Base-by-base conservation (phyloP, 2,329 filamentous ascomycete genomes). In the Neopestalotiopsis sp. region DNA sequence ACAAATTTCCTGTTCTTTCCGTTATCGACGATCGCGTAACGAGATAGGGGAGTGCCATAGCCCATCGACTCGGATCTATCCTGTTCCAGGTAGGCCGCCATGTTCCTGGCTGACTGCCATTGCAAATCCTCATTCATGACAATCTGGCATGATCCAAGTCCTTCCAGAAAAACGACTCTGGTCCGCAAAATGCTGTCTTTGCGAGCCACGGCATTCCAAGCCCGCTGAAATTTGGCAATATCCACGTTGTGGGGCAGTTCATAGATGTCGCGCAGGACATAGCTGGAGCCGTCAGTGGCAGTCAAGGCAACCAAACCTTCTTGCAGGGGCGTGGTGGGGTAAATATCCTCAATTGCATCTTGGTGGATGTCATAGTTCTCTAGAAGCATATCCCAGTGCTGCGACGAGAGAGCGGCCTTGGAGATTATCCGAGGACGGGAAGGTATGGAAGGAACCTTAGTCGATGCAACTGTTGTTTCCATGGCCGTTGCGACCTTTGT, bases 21-120 rank as follows among this genome's bases (percentile, higher is more conserved):
- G 20, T 49, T 38, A 14, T 68, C 40, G 6, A 60, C 9, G 3
- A 60, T 59, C 9, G 56, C 28, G 66, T 59, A 52, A 60, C 32
- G 62, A 42, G 67, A 10, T 12, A 66, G 40, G 2, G 14, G 56
- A 34, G 40, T 38, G 20, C 64, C 64, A 24, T 52, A 38, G 20
- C 45, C 57, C 65, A 67, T 67, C 14, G 40, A n/a, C 65, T 61
- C 56, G 17, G 34, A n/a, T n/a, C 65, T 56, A 24, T 67, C 65
- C 20, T 40, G 13, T n/a, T 60, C 56, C 17, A 67, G 52, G 40
- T 67, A 67, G 10, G 28, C 20, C 17, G 24, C 32, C 56, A 67
- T 32, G 13, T 61, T 32, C 12, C 17, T 61, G 5, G 65, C 40
- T 4, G 32, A 45, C 30, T 56, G 56, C 66, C 66, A 67, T 20